Conservation (phyloP, 2,329 filamentous ascomycete species). For the Kalaharituber pfeilii region DNA sequence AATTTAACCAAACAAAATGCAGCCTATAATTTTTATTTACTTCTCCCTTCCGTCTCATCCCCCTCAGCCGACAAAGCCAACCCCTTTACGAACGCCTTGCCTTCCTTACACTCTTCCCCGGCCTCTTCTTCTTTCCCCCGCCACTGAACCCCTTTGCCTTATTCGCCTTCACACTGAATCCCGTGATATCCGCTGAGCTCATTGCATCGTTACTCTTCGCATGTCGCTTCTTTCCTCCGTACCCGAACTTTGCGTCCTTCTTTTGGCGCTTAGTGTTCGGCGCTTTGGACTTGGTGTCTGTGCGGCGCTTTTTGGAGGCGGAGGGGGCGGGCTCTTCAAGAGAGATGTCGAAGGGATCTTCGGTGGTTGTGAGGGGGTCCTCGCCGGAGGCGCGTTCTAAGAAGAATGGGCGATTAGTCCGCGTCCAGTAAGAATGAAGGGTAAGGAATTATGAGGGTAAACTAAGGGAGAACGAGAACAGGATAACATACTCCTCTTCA, state of each 20-base stretch:
- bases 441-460: slow-evolving; percentile 5
- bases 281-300: slow-evolving; percentile 25
- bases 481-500: slow-evolving; percentile 95
- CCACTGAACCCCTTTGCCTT: slow-evolving; percentile 35
- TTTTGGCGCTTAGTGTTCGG: slow-evolving; percentile 64
- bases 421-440: slow-evolving; percentile 3
- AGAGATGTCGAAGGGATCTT: slow-evolving; percentile 79
- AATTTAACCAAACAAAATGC: no score
- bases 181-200: slow-evolving; percentile 62
- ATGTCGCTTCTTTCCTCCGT: slow-evolving; percentile 87
- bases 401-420: slow-evolving; percentile 18
- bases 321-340: slow-evolving; percentile 52
- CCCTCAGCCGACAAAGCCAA: no score
- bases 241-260: slow-evolving; percentile 89
- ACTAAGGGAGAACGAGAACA: slow-evolving; percentile 2
- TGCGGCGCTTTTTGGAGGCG: slow-evolving; percentile 30
- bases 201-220: slow-evolving; percentile 77
- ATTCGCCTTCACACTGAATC: slow-evolving; percentile 73
- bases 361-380: slow-evolving; percentile 47
- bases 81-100: no score
- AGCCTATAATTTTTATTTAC: no score
- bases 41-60: no score
- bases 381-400: slow-evolving; percentile 66
- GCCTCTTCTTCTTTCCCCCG: slow-evolving; percentile 23
- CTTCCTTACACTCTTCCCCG: slow-evolving; percentile 29